Base-by-base conservation (phyloP, 805 yeast genomes). In the Torulaspora gathmanii region DNA sequence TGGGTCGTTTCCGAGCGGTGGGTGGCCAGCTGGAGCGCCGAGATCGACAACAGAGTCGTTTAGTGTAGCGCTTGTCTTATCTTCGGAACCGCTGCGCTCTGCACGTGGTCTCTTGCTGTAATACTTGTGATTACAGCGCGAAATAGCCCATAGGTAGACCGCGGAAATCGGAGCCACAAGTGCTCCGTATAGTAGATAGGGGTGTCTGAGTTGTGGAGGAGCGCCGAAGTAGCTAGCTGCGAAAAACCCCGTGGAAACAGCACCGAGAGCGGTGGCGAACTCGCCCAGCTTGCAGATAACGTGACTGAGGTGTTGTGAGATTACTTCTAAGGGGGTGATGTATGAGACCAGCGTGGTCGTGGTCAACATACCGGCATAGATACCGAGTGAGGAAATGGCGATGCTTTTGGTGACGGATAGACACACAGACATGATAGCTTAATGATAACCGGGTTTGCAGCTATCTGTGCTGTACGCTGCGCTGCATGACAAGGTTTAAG, bases 351-450 rank as follows among this genome's bases (percentile, higher is more conserved):
- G 61, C 13, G 69, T 49, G 2, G 75, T 62, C 41, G 74, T 58
- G 13, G 58, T 45, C 22, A 56, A 47, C 4, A 77, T 65, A 16
- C 81, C 77, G 5, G 86, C 71, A 55, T 80, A 72, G 50, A 83
- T 60, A 15, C 93, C 93, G 36, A 84, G 65, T 6, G 89, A 77
- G 6, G 84, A 72, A 30, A 78, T 76, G 25, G 90, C 91, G 35
- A 82, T 68, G 39, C 82, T 64, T 60, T 84, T 84, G 49, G 81
- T 76, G 19, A 74, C 69, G 19, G 46, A 48, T 26, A 48, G 33
- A 37, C 51, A 48, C 25, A 44, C 48, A n/a, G 51, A 48, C 51
- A 48, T 48, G 17, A 15, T 30, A 13, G 19, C n/a, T 12, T 30
- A 12, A 1, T 3, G 25, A 22, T 22, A 22, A 20, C 23, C 23